These are phyloP conservation scores for Colletotrichum sp. DNA, from an alignment of 2,329 filamentous ascomycete genomes.

Conservation along the genomic window DNA sequence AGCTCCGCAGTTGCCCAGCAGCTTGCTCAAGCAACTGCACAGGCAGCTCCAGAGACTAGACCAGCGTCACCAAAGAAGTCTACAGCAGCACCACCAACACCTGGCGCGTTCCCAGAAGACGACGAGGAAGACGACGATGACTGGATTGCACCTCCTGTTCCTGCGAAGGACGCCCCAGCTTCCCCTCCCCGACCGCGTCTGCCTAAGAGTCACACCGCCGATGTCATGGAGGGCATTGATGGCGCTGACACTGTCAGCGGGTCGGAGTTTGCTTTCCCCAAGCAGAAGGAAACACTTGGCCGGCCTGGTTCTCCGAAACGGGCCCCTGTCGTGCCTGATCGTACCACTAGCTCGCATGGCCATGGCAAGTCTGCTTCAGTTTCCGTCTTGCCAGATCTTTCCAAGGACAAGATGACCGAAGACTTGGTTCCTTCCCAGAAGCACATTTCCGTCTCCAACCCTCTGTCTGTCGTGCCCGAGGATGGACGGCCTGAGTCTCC, in stretches of 20 bases:
- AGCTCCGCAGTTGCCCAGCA: slow-evolving; percentile 39
- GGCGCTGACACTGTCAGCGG: slow-evolving; percentile 54
- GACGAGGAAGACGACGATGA: slow-evolving; percentile 57
- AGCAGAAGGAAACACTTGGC: slow-evolving; percentile 39
- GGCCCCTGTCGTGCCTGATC: slow-evolving; percentile 31
- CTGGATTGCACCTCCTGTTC: slow-evolving; percentile 62
- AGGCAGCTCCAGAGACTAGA: slow-evolving; percentile 31
- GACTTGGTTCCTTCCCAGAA: slow-evolving; percentile 57
- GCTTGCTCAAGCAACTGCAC: slow-evolving; percentile 25
- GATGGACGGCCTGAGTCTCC: slow-evolving; percentile 49
- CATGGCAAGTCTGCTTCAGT: slow-evolving; percentile 71
- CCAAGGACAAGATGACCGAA: slow-evolving; percentile 25
- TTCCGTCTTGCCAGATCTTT: slow-evolving; percentile 50
- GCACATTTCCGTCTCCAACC: slow-evolving; percentile 64
- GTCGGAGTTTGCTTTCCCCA: slow-evolving; percentile 49
- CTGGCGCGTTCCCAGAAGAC: slow-evolving; percentile 66
- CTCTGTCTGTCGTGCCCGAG: slow-evolving; percentile 54
- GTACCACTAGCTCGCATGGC: slow-evolving; percentile 38
- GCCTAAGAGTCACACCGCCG: slow-evolving; percentile 64
- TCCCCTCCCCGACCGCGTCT: slow-evolving; percentile 56
- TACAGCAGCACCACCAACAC: slow-evolving; percentile 41
- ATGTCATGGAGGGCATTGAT: slow-evolving; percentile 63
- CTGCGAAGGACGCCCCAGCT: slow-evolving; percentile 33
- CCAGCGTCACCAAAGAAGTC: slow-evolving; percentile 38
- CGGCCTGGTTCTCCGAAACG: slow-evolving; percentile 39